Evolutionary conservation across 768 basidiomycete genomes (phyloP), one percentile per base, ranked within the genome.

Genomic region (Serendipita indica): DNA sequence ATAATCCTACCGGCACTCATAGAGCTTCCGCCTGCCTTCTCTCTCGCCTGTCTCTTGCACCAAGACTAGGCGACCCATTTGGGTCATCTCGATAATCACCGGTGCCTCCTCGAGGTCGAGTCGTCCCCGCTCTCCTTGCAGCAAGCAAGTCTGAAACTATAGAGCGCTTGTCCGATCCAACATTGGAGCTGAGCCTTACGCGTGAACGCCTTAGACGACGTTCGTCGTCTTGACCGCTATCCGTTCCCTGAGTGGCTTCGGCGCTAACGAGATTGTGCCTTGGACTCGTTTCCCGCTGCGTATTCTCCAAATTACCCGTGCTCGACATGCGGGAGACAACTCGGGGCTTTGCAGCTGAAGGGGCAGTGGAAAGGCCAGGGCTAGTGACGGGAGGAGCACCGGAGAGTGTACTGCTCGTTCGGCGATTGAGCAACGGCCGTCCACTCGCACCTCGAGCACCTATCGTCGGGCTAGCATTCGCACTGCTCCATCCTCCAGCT

Each of bases 391-490:
- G 20, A 27, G n/a, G 20, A 22, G 49, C 49, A 27, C 49, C 49
- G n/a, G 49, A 54, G 12, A 54, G 30, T n/a, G 49, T 54, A 27
- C 49, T 54, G 22, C 49, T 54, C 16, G 49, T 54, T 3, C 49
- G 49, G 16, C 49, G 49, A 30, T 30, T 54, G 10, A 32, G 7
- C 41, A 43, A 43, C 6, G 41, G 41, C 41, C 41, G 5, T 43
- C 18, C 7, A n/a, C 27, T 43, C 7, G 18, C 41, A 25, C 18
- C 18, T n/a, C 1, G 41, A n/a, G 41, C 18, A 43, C 41, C n/a
- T n/a, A n/a, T n/a, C n/a, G n/a, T 43, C 18, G 41, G 27, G 27
- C 27, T 43, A 5, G 41, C 41, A n/a, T n/a, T 18, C 7, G 16
- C 41, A n/a, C 41, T 43, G 41, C 7, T 43, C 27, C 41, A 18